These are phyloP conservation scores for Verticillium longisporum DNA, from an alignment of 2,329 filamentous ascomycete species.

Conservation along the genomic window DNA sequence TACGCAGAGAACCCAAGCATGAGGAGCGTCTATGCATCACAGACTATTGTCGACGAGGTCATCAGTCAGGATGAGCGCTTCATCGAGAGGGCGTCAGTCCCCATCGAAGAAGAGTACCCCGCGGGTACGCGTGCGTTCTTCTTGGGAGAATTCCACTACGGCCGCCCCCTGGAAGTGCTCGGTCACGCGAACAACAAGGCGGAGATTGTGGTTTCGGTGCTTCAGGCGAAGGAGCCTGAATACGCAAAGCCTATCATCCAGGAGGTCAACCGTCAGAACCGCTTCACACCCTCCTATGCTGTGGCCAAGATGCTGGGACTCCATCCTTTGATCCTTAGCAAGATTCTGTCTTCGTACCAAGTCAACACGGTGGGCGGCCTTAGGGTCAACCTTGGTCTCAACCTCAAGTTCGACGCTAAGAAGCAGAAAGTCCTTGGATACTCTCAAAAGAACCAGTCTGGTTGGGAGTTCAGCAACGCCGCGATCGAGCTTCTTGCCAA, in stretches of 20 bases:
- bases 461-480: constrained; percentile 92
- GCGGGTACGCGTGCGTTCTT: constrained; percentile 80
- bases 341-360: constrained; percentile 90
- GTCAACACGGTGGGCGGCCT: constrained; percentile 72
- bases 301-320: constrained; percentile 77
- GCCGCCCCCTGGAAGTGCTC: constrained; percentile 77
- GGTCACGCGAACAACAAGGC: constrained; percentile 69
- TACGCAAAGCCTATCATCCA: constrained; percentile 71
- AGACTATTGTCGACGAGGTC: constrained; percentile 84
- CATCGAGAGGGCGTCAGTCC: constrained; percentile 79
- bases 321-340: constrained; percentile 83
- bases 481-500: constrained; percentile 74
- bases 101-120: constrained; percentile 89
- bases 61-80: constrained; percentile 89
- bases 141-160: constrained; percentile 88
- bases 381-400: constrained; percentile 84
- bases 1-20: constrained; percentile 81
- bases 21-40: constrained; percentile 85
- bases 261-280: constrained; percentile 61
- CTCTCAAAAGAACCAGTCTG: constrained; percentile 74
- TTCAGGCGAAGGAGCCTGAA: constrained; percentile 68
- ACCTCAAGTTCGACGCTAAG: constrained; percentile 93
- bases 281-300: constrained; percentile 81
- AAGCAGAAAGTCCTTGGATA: constrained; percentile 96
- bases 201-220: constrained; percentile 68